Conservation (phyloP, 352 stramenopile genomes). For the Pythium rishiriense region DNA sequence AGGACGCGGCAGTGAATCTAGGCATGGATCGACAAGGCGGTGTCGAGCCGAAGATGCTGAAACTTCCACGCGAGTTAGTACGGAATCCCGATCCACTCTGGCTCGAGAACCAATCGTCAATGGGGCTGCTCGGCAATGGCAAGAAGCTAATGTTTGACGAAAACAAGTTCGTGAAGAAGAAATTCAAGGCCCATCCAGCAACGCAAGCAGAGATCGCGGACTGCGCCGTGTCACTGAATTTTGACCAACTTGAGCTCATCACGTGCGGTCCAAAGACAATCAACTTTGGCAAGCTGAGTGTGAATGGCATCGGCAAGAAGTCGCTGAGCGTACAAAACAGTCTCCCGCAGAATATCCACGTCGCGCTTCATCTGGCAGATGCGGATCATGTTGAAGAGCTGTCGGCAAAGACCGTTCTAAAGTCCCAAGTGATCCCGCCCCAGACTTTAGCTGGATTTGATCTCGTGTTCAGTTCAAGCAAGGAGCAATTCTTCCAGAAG, state of each 20-base stretch:
- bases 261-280: constrained; percentile 78
- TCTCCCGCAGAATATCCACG: constrained; percentile 78
- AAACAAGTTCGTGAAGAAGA: constrained; percentile 90
- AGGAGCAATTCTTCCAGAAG: constrained; percentile 88
- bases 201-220: constrained; percentile 91
- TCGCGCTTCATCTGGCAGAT: constrained; percentile 50
- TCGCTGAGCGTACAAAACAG: constrained; percentile 90
- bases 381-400: constrained; percentile 60
- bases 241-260: constrained; percentile 76
- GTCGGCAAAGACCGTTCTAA: constrained; percentile 46
- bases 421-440: constrained; percentile 86
- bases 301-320: constrained; percentile 79
- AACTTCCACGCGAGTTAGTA: constrained; percentile 41
- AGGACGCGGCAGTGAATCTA: constrained; percentile 48
- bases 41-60: constrained; percentile 43
- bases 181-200: constrained; percentile 87
- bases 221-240: constrained; percentile 65
- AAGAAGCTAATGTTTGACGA: constrained; percentile 78
- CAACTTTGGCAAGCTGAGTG: constrained; percentile 91
- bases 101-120: constrained; percentile 36
- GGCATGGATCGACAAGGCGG: constrained; percentile 49
- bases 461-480: constrained; percentile 72
- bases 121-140: constrained; percentile 10
- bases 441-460: constrained; percentile 88
- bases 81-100: constrained; percentile 64